These are phyloP conservation scores for Metarhizium brunneum DNA, from an alignment of 2,329 filamentous ascomycete species.

Conservation along the genomic window DNA sequence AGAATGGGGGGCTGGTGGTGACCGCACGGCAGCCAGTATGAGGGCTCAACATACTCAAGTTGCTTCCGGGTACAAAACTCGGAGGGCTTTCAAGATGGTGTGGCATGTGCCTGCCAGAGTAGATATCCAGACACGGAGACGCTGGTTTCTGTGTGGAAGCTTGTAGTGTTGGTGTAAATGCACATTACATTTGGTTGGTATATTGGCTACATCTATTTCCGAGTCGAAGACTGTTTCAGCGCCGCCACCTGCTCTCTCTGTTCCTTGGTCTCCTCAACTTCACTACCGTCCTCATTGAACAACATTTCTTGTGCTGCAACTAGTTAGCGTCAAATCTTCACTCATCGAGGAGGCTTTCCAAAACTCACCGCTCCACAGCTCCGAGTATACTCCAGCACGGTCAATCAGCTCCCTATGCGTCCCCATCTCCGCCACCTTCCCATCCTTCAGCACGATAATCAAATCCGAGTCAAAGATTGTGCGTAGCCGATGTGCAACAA, in stretches of 20 bases:
- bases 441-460: conserved; percentile 83
- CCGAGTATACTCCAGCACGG: conserved; percentile 68
- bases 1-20: too few relatives aligned
- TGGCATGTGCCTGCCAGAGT: too few relatives aligned
- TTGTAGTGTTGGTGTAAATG: neutral
- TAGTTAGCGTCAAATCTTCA: neutral
- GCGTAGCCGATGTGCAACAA: conserved; percentile 83
- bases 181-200: neutral
- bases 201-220: neutral
- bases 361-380: conserved; percentile 77
- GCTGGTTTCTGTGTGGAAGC: too few relatives aligned
- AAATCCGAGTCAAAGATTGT: conserved; percentile 91
- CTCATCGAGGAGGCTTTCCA: neutral
- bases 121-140: too few relatives aligned
- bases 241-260: conserved; percentile 1
- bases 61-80: too few relatives aligned
- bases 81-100: too few relatives aligned
- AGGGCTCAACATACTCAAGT: too few relatives aligned
- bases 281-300: conserved; percentile 37
- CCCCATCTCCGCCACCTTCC: conserved; percentile 78
- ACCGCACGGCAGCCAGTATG: too few relatives aligned
- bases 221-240: neutral
- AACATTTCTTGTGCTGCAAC: conserved; percentile 52
- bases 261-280: conserved; percentile 25
- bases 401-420: conserved; percentile 81